Evolutionary conservation across 2,329 filamentous ascomycete genomes (phyloP).

Genomic region (Fusarium piperis): DNA sequence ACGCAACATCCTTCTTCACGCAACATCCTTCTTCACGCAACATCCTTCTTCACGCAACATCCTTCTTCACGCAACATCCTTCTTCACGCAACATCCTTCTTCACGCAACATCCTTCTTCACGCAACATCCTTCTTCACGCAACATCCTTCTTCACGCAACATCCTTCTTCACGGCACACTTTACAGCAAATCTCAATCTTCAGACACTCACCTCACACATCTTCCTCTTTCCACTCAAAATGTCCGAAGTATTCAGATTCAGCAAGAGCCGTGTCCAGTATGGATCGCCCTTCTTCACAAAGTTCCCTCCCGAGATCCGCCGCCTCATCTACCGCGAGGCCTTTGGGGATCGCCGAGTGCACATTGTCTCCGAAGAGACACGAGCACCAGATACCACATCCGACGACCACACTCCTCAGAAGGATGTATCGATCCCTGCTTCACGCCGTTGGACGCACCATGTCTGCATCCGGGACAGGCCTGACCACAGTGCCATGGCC

Average conservation of each 20-base stretch:
- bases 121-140: no score
- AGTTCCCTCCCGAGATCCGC: conserved; percentile 1
- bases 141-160: no score
- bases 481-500: background rate
- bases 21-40: no score
- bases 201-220: background rate
- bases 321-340: background rate
- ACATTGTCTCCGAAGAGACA: background rate
- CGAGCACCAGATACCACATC: no score
- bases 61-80: no score
- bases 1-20: no score
- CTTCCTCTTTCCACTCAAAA: background rate
- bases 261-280: background rate
- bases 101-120: no score
- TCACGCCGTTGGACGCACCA: background rate
- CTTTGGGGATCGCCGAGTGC: background rate
- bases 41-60: no score
- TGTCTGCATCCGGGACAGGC: background rate
- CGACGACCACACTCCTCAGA: background rate
- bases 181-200: background rate
- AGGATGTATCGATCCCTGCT: background rate
- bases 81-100: no score
- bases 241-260: background rate
- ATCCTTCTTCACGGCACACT: background rate
- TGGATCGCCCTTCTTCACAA: background rate